Evolutionary conservation across 805 yeast genomes (phyloP), one percentile per base, ranked within the genome.

Genomic region (Candida incommunis): DNA sequence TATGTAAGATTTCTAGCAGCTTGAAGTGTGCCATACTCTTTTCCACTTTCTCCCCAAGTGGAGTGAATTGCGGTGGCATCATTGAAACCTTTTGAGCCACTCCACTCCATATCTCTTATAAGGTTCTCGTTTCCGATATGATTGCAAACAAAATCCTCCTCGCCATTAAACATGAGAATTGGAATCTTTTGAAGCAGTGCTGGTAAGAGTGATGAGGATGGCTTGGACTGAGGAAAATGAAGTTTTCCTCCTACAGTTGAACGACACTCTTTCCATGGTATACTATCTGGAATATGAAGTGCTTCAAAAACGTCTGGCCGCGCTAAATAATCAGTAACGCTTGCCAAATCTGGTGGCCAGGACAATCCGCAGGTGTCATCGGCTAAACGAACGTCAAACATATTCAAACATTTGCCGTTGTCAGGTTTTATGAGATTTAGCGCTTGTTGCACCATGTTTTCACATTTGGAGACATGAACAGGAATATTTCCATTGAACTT

Each of bases 71-170:
- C 11, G 5, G 37, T 9, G 18, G 37, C 13, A 31, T 31, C 37
- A 5, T 5, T 31, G 18, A 31, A 31, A 16, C 37, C 37, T 31
- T 18, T 48, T 3, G 46, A 59, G 20, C 80, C 84, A 48, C 74
- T 75, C 86, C 94, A 83, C 2, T 63, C 61, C 59, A 92, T 53
- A 41, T 74, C 67, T 4, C 70, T 60, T 41, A 88, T 78, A 60
- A 82, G 63, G 52, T 71, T 69, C 52, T 82, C 80, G 2, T 85
- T 78, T 21, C 96, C 95, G 37, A 71, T 53, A 55, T 76, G 74
- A 57, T 92, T 92, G 65, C 98, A 92, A 45, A 92, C 82, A 41
- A 85, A 71, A 62, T 92, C 98, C 53, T 79, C 75, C 52, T 82
- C 86, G 40, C 98, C 98, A 55, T 82, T 81, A 65, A 86, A 86